Evolutionary conservation across 306 rosid species (phyloP), one percentile per base, ranked within the genome.

Genomic region (Acacia confusa): DNA sequence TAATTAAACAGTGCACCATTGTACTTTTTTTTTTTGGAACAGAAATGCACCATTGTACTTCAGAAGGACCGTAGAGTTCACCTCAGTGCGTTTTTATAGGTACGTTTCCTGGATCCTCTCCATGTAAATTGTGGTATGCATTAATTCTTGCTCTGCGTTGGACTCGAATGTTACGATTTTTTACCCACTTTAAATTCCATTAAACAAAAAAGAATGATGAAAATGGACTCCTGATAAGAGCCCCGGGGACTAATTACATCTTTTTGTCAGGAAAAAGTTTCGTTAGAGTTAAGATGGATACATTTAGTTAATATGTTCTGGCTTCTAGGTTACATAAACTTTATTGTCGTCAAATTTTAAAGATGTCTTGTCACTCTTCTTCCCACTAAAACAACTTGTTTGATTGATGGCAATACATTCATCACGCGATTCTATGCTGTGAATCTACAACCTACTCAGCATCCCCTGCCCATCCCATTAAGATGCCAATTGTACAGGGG

Each of bases 231-330:
- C 11, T 40, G 73, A 24, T 40, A n/a, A 19, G 20, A 34, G 45
- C 36, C 36, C 20, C 68, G 28, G 68, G 19, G 68, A 27, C 9
- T 4, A 40, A 78, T 82, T n/a, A 19, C 53, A 81, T 75, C 85
- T 76, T 9, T 78, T 11, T 6, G 13, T 9, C 38, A 50, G 79
- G 65, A 75, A 82, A 19, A 70, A 64, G 75, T 77, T 81, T 69
- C 71, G 68, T 34, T 63, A 61, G 82, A 72, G 83, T 69, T 40
- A 40, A 69, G 50, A 36, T 4, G 83, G 68, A 74, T 70, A 63
- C 84, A 86, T 63, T 82, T 40, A 47, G 81, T 77, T 93, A 91
- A 92, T 90, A 79, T 91, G 87, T 88, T 90, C 82, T 38, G 61
- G 50, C 38, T 83, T 86, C 84, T 69, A 70, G 71, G 79, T 88